phyloP scores from a whole-genome alignment of 2,329 filamentous ascomycete species.

The Monosporascus sp. region DNA sequence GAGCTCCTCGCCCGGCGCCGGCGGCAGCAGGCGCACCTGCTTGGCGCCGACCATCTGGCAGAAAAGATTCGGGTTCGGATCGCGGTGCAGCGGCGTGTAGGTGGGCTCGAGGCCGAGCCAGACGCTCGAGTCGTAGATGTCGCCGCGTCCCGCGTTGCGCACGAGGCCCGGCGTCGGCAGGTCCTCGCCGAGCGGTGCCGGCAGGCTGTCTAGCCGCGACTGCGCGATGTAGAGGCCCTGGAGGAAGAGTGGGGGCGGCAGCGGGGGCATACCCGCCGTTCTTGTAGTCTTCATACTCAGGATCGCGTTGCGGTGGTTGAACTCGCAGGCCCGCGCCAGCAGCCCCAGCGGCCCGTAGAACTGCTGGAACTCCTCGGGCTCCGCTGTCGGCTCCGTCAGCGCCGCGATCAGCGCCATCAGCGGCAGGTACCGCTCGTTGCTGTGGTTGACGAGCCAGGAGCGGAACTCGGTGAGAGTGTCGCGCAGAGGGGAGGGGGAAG shows the following conservation, averaged over 20 bases:
- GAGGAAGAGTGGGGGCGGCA: constrained; percentile 2
- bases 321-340: constrained; percentile 52
- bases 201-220: constrained; percentile 65
- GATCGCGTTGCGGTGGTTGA: constrained; percentile 38
- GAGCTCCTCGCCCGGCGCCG: constrained; percentile 55
- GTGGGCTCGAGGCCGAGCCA: constrained; percentile 87
- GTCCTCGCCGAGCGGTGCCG: constrained; percentile 55
- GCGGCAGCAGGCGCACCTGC: constrained; percentile 63
- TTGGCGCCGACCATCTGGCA: constrained; percentile 75
- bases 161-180: constrained; percentile 65
- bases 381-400: neutral
- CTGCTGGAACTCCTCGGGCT: constrained; percentile 40
- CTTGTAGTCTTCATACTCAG: too few species aligned
- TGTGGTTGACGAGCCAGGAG: neutral
- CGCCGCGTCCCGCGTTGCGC: constrained; percentile 60
- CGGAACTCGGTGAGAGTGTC: neutral
- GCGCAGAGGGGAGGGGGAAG: neutral
- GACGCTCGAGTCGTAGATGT: constrained; percentile 80
- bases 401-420: neutral
- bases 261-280: too few species aligned
- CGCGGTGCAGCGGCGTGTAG: constrained; percentile 83
- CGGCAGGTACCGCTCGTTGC: neutral
- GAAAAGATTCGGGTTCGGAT: constrained; percentile 92
- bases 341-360: constrained; percentile 59
- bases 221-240: constrained; percentile 79